A percentile compares a stretch with the other conserved stretches of the same genome.
Evolutionary conservation across 2,329 filamentous ascomycete genomes (phyloP).

Genomic region (Thelonectria rubi): DNA sequence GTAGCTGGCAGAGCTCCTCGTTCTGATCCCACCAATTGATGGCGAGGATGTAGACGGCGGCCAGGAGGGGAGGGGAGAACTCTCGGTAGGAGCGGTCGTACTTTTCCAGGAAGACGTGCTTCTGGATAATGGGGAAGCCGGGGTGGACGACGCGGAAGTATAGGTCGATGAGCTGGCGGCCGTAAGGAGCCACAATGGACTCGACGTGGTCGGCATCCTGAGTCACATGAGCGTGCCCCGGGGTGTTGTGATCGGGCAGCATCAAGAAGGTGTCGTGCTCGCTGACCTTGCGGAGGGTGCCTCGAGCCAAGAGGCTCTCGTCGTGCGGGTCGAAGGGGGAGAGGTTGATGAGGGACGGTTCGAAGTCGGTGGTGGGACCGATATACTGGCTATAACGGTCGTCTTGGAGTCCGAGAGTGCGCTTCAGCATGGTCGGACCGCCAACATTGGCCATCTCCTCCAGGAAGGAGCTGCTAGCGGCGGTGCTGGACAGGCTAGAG

Average conservation of each 20-base stretch:
- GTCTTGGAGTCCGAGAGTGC: slow-evolving; percentile 78
- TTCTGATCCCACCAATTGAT: slow-evolving; percentile 89
- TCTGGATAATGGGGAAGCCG: slow-evolving; percentile 83
- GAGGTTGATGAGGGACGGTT: slow-evolving; percentile 83
- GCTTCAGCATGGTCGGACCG: slow-evolving; percentile 71
- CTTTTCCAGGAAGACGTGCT: slow-evolving; percentile 80
- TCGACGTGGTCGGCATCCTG: slow-evolving; percentile 79
- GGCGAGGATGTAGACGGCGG: slow-evolving; percentile 84
- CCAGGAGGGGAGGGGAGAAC: slow-evolving; percentile 79
- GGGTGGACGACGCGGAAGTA: slow-evolving; percentile 86
- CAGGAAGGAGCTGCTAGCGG: slow-evolving; percentile 69
- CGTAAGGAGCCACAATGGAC: slow-evolving; percentile 77
- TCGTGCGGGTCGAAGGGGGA: slow-evolving; percentile 83
- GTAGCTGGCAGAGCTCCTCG: slow-evolving; percentile 68
- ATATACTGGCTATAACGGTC: slow-evolving; percentile 86
- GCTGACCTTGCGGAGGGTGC: slow-evolving; percentile 78
- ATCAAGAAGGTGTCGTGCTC: slow-evolving; percentile 82
- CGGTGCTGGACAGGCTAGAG: slow-evolving; percentile 68
- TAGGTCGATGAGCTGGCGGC: slow-evolving; percentile 78
- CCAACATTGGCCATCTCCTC: slow-evolving; percentile 78
- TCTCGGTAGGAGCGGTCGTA: slow-evolving; percentile 77
- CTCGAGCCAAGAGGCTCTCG: slow-evolving; percentile 77
- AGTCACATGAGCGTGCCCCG: slow-evolving; percentile 74
- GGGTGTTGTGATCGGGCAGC: slow-evolving; percentile 77
- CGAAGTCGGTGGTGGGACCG: slow-evolving; percentile 83